A percentile compares a stretch with the other conserved stretches of the same genome.
These are phyloP conservation scores for Coemansia sp. DNA, from an alignment of 192 early-diverging fungal species.

Conservation along the genomic window DNA sequence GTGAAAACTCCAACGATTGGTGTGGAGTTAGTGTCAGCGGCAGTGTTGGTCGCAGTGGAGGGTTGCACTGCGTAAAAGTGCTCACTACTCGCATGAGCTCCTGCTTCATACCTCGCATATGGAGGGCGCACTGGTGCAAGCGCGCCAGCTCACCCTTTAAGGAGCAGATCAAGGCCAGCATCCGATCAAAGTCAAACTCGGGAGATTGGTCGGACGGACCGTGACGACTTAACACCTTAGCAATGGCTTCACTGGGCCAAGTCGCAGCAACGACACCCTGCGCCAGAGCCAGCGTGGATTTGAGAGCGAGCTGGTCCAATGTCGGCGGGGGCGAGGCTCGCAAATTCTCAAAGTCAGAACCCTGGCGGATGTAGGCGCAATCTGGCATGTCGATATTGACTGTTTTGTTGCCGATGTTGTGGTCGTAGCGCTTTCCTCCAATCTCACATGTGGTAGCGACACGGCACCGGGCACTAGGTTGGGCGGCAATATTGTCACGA, in stretches of 20 bases:
- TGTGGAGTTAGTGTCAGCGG: not conserved
- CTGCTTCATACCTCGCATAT: conserved; percentile 3
- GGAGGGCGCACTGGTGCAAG: conserved; percentile 1
- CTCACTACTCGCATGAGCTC: not conserved
- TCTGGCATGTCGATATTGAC: too few species aligned
- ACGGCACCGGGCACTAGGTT: not conserved
- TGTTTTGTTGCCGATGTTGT: not conserved
- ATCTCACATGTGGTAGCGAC: not conserved
- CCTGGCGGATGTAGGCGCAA: not conserved
- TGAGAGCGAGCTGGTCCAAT: not conserved
- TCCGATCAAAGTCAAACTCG: not conserved
- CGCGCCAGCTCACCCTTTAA: conserved; percentile 5
- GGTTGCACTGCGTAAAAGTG: not conserved
- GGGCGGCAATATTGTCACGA: not conserved
- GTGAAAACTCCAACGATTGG: not conserved
- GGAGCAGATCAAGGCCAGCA: not conserved
- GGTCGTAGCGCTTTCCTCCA: not conserved
- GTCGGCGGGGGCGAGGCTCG: not conserved
- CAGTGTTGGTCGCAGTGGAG: not conserved
- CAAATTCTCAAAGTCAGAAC: not conserved
- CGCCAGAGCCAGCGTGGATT: not conserved
- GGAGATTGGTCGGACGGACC: not conserved
- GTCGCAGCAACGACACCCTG: not conserved
- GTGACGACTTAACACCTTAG: not conserved
- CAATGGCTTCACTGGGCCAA: not conserved